A percentile compares a stretch with the other conserved stretches of the same genome.
Evolutionary conservation across 1,284 basidiomycete genomes (phyloP).

Genomic region (Cutaneotrichosporon mucoides): DNA sequence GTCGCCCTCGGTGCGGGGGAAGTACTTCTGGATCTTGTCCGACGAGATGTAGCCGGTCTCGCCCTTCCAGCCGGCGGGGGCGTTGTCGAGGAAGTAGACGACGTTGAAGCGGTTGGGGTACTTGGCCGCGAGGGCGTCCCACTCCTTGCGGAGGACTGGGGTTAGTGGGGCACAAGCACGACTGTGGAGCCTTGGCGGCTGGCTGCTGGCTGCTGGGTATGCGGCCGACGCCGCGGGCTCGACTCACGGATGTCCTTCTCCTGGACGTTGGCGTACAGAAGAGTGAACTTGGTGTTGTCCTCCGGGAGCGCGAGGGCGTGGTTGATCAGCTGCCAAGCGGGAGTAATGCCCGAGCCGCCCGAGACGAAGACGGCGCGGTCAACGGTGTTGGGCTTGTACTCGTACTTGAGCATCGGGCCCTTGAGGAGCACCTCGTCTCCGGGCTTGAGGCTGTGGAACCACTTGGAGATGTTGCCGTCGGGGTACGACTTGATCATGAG

Average conservation of each 20-base stretch:
- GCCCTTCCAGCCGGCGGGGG: conserved; percentile 67
- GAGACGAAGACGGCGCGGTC: conserved; percentile 84
- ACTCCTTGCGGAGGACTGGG: conserved; percentile 66
- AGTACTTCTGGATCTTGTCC: conserved; percentile 68
- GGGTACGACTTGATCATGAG: conserved; percentile 77
- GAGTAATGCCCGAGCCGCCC: conserved; percentile 57
- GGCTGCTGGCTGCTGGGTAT: no score
- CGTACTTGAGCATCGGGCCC: conserved; percentile 80
- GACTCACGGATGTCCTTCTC: conserved; percentile 70
- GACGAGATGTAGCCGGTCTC: conserved; percentile 66
- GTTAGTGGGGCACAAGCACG: background rate
- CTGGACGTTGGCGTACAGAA: conserved; percentile 87
- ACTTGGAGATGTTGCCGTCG: conserved; percentile 68
- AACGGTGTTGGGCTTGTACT: conserved; percentile 78
- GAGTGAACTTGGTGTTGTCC: conserved; percentile 93
- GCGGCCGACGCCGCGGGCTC: no score
- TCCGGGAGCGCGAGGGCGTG: conserved; percentile 64
- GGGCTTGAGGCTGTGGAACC: conserved; percentile 65
- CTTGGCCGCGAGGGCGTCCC: conserved; percentile 68
- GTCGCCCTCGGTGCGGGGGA: conserved; percentile 59
- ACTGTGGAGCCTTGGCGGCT: no score
- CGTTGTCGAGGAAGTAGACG: conserved; percentile 82
- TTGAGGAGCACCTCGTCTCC: conserved; percentile 85
- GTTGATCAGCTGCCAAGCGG: conserved; percentile 59
- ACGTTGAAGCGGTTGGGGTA: conserved; percentile 67